Conservation (phyloP, 75 land plant genomes). For the Cunninghamia lanceolata region DNA sequence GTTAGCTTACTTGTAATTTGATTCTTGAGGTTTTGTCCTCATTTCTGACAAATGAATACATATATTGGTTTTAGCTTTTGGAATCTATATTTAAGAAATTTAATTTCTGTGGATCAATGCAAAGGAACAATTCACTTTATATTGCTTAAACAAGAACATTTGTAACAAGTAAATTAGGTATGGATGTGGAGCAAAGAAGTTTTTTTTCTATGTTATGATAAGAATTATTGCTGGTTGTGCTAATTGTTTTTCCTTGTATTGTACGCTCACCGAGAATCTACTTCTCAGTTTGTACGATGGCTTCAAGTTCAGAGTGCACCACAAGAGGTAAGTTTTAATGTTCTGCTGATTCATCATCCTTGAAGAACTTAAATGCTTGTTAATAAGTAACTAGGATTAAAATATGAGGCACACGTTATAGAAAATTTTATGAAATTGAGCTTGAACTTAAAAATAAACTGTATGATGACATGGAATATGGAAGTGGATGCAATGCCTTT, state of each 20-base stretch:
- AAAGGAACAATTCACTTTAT: not conserved
- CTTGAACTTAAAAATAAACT: not conserved
- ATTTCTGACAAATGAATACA: not conserved
- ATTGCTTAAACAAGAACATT: not conserved
- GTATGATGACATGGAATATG: not conserved
- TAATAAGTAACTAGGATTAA: not conserved
- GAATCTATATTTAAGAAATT: not conserved
- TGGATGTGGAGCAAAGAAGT: not conserved
- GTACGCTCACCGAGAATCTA: not conserved
- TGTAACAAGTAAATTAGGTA: not conserved
- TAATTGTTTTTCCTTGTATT: not conserved
- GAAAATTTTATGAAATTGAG: not conserved
- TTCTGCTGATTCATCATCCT: not conserved
- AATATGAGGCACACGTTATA: not conserved
- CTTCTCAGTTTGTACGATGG: conserved; percentile 8
- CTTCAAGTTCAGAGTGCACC: conserved; percentile 15
- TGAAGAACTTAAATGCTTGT: not conserved
- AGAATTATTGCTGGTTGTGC: not conserved
- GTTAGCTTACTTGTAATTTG: not conserved
- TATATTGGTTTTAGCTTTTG: not conserved
- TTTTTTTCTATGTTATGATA: not conserved
- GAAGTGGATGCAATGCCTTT: not conserved
- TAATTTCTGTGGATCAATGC: not conserved
- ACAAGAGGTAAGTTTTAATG: not conserved
- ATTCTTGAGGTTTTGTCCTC: not conserved